phyloP scores from a whole-genome alignment of 495 filamentous ascomycete genomes.

The Aspergillus incahuasiensis region DNA sequence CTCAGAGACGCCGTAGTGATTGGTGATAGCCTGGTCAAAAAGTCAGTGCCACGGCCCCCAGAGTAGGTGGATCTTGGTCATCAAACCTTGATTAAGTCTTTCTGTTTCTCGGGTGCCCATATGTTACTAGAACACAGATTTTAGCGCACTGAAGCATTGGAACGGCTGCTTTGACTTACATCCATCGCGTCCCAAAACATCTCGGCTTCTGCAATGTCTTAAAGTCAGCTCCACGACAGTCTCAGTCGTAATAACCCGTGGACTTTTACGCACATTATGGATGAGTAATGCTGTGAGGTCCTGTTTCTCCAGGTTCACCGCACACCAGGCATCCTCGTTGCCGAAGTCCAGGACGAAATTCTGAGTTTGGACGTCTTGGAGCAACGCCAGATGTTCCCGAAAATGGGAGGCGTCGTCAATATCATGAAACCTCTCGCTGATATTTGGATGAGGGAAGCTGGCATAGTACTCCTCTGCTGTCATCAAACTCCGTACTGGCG shows the following conservation, averaged over 20 bases:
- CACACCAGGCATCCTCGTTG: conserved; percentile 55
- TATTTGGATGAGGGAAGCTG: conserved; percentile 22
- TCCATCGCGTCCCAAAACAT: conserved; percentile 59
- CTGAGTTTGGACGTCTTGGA: conserved; percentile 36
- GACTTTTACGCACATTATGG: conserved; percentile 24
- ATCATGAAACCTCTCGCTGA: conserved; percentile 42
- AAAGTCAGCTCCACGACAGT: neutral
- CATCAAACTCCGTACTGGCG: conserved; percentile 12
- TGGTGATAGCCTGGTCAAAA: conserved; percentile 29
- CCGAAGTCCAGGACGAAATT: conserved; percentile 76
- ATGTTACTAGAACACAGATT: conserved; percentile 50
- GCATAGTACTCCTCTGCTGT: conserved; percentile 37
- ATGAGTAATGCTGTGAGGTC: conserved; percentile 41
- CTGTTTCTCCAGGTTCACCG: conserved; percentile 48
- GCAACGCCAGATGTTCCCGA: conserved; percentile 27
- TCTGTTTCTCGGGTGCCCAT: conserved; percentile 64
- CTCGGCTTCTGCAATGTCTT: conserved; percentile 33
- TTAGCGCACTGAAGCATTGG: neutral
- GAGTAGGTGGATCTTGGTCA: neutral
- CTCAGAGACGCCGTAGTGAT: conserved; percentile 62
- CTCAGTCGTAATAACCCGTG: neutral
- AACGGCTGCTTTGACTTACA: conserved; percentile 42
- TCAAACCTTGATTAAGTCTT: conserved; percentile 38
- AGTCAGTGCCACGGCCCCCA: neutral
- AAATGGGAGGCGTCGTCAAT: conserved; percentile 53